These are phyloP conservation scores for Rhodosporidiobolus odoratus DNA, from an alignment of 768 basidiomycete species.

Conservation along the genomic window DNA sequence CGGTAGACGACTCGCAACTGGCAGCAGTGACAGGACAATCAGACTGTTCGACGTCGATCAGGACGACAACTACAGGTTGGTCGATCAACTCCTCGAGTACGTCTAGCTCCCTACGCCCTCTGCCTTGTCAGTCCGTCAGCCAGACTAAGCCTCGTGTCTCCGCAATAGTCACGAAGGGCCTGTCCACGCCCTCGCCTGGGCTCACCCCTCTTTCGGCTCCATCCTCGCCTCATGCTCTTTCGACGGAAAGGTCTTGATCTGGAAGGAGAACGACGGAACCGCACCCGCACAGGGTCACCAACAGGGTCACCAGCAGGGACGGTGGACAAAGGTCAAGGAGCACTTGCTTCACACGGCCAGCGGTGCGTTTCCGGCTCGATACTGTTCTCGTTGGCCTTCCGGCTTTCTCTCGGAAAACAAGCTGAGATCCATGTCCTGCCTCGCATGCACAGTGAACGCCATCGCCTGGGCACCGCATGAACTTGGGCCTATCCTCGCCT, in stretches of 20 bases:
- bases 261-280: constrained; percentile 70
- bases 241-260: constrained; percentile 95
- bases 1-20: constrained; percentile 91
- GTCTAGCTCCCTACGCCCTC: constrained; percentile 34
- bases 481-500: constrained; percentile 90
- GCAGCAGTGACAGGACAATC: constrained; percentile 90
- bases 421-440: background rate
- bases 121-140: background rate
- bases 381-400: too few species aligned
- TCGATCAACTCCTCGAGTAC: constrained; percentile 68
- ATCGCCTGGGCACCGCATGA: constrained; percentile 99
- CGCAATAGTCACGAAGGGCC: constrained; percentile 81
- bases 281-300: constrained; percentile 21
- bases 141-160: background rate
- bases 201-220: constrained; percentile 92
- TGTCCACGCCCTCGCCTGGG: constrained; percentile 98
- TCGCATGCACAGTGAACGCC: constrained; percentile 67
- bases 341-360: constrained; percentile 90
- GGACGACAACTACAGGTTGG: constrained; percentile 55
- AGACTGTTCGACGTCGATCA: constrained; percentile 92
- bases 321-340: constrained; percentile 93
- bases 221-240: constrained; percentile 98
- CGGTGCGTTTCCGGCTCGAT: constrained; percentile 57
- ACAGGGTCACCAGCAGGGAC: constrained; percentile 48
- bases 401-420: background rate